These are phyloP conservation scores for Gnetum montanum DNA, from an alignment of 75 land plant species.

Conservation along the genomic window DNA sequence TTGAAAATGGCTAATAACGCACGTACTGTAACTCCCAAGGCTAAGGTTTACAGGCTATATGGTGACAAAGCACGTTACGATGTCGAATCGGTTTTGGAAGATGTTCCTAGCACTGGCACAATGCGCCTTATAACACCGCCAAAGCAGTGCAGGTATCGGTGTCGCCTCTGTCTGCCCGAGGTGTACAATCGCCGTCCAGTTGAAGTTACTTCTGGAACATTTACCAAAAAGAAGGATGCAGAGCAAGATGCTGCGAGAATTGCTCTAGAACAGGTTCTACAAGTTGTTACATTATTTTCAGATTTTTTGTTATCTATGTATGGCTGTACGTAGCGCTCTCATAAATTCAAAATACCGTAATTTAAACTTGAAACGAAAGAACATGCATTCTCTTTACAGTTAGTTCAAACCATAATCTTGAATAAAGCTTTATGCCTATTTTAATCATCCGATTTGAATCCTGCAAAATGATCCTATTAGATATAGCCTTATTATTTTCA, in stretches of 20 bases:
- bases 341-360: no score
- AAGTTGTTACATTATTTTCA: neutral
- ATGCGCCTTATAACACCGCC: constrained; percentile 38
- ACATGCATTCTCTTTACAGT: no score
- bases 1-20: no score
- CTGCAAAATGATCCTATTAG: no score
- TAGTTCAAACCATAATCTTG: no score
- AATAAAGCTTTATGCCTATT: no score
- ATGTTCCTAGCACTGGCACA: constrained; percentile 21
- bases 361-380: no score
- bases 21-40: constrained; percentile 42
- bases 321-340: no score
- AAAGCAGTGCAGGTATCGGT: constrained; percentile 28
- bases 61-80: constrained; percentile 30
- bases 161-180: constrained; percentile 49
- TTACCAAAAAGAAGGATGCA: constrained; percentile 50
- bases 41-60: constrained; percentile 39
- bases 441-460: no score
- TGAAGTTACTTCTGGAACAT: constrained; percentile 39
- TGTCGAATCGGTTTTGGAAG: constrained; percentile 33
- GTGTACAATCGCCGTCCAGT: no score
- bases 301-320: no score
- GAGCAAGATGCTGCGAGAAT: constrained; percentile 61
- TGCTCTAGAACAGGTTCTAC: constrained; percentile 57
- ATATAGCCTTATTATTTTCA: no score